Conservation (phyloP, 768 basidiomycete genomes). For the Fistulinella prunicolor region DNA sequence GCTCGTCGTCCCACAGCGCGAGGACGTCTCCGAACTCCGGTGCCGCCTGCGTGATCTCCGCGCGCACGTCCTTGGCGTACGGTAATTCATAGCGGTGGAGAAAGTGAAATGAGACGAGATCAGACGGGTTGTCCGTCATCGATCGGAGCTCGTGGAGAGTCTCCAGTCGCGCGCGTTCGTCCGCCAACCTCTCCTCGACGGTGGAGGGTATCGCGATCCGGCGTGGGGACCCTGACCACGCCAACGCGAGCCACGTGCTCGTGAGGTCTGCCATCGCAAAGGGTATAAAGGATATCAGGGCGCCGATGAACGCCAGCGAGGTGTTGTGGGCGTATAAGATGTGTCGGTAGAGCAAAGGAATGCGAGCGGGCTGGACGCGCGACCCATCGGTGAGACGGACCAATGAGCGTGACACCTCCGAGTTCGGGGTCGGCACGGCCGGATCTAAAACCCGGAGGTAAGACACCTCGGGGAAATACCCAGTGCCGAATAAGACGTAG, state of each 20-base stretch:
- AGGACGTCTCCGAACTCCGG: slow-evolving; percentile 17
- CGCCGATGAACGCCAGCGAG: slow-evolving; percentile 45
- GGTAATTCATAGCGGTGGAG: slow-evolving; percentile 17
- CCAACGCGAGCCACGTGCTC: slow-evolving; percentile 48
- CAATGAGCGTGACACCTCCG: slow-evolving; percentile 6
- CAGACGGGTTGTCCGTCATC: slow-evolving; percentile 23
- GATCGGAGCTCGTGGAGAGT: slow-evolving; percentile 20
- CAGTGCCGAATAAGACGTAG: slow-evolving; percentile 44
- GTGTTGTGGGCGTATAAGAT: slow-evolving; percentile 47
- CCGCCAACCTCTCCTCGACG: slow-evolving; percentile 32
- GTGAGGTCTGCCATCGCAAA: slow-evolving; percentile 48
- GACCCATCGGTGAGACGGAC: slow-evolving; percentile 29
- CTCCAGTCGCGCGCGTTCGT: slow-evolving; percentile 37
- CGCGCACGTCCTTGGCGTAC: slow-evolving; percentile 19
- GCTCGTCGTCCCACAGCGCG: slow-evolving; percentile 27
- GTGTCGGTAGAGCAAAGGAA: slow-evolving; percentile 45
- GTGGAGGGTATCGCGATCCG: slow-evolving; percentile 35
- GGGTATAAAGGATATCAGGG: slow-evolving; percentile 43
- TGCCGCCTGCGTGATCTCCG: slow-evolving; percentile 12
- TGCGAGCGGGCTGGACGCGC: slow-evolving; percentile 32
- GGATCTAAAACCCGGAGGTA: slow-evolving; percentile 37
- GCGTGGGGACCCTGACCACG: slow-evolving; percentile 30
- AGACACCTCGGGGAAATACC: slow-evolving; percentile 41
- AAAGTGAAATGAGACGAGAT: slow-evolving; percentile 27
- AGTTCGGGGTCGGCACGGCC: neutral